Evolutionary conservation across 2,329 filamentous ascomycete genomes (phyloP).

Genomic region (Reticulascus tulasneorum): DNA sequence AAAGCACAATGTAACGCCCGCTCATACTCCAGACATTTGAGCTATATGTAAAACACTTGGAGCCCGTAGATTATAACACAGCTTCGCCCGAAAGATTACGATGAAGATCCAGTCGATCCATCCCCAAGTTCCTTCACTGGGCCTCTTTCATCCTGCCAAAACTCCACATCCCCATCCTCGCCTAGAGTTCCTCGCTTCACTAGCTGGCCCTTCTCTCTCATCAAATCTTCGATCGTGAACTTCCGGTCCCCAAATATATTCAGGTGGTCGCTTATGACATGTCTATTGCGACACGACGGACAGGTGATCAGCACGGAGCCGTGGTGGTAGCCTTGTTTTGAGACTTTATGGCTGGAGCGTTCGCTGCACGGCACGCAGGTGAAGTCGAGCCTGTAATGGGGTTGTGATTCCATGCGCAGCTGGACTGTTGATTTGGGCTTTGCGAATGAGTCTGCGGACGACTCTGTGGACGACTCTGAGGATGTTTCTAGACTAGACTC

Average conservation of each 20-base stretch:
- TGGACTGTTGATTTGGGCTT: constrained; percentile 8
- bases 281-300: constrained; percentile 78
- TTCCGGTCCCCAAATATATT: constrained; percentile 68
- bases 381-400: constrained; percentile 83
- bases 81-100: no score
- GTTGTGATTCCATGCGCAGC: constrained; percentile 36
- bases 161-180: constrained; percentile 82
- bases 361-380: constrained; percentile 83
- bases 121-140: no score
- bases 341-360: constrained; percentile 79
- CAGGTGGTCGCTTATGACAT: constrained; percentile 89
- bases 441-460: no score
- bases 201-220: constrained; percentile 69
- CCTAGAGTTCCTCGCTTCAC: constrained; percentile 69
- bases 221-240: constrained; percentile 72
- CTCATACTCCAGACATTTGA: no score
- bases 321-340: constrained; percentile 91
- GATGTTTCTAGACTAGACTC: no score
- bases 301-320: constrained; percentile 88
- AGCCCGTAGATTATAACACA: no score
- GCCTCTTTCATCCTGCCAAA: constrained; percentile 70
- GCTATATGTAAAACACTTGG: no score
- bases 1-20: no score
- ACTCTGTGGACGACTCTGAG: no score
- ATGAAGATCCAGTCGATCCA: no score